Conservation (phyloP, 208 protist genomes). For the Naegleria lovaniensis region DNA sequence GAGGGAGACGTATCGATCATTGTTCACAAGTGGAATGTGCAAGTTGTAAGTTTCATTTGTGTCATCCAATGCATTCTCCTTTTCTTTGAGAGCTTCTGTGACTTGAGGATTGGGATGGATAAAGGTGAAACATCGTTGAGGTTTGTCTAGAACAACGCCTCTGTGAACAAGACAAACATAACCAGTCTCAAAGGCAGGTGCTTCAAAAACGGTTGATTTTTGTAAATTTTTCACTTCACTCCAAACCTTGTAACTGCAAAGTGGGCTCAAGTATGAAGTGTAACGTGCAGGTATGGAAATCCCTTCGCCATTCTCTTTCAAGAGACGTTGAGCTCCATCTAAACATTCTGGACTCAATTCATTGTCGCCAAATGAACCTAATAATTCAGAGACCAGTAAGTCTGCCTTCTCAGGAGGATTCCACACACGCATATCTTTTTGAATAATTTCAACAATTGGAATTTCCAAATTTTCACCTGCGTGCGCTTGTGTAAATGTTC, state of each 20-base stretch:
- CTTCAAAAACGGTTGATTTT: not conserved
- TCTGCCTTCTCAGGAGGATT: slow-evolving; percentile 63
- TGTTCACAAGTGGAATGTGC: slow-evolving; percentile 18
- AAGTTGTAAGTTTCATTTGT: not conserved
- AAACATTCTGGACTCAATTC: slow-evolving; percentile 99
- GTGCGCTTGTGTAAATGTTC: slow-evolving; percentile 27
- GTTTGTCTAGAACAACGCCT: slow-evolving; percentile 33
- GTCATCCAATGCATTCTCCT: not conserved
- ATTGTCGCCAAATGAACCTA: slow-evolving; percentile 98
- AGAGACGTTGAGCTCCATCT: slow-evolving; percentile 73
- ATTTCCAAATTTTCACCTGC: slow-evolving; percentile 46
- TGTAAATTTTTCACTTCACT: slow-evolving; percentile 51
- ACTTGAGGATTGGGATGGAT: slow-evolving; percentile 57
- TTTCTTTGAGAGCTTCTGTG: not conserved
- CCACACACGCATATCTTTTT: slow-evolving; percentile 71
- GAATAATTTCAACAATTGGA: slow-evolving; percentile 68
- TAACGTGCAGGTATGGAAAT: slow-evolving; percentile 67
- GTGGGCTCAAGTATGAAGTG: slow-evolving; percentile 64
- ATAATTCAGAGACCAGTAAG: slow-evolving; percentile 92
- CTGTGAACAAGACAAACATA: slow-evolving; percentile 77
- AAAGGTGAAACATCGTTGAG: slow-evolving; percentile 63
- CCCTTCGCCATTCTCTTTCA: slow-evolving; percentile 53
- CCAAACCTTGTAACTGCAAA: slow-evolving; percentile 53
- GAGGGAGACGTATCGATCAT: slow-evolving; percentile 31
- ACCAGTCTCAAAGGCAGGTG: slow-evolving; percentile 58